These are phyloP conservation scores for Botrytis deweyae DNA, from an alignment of 2,329 filamentous ascomycete genomes.

Conservation along the genomic window DNA sequence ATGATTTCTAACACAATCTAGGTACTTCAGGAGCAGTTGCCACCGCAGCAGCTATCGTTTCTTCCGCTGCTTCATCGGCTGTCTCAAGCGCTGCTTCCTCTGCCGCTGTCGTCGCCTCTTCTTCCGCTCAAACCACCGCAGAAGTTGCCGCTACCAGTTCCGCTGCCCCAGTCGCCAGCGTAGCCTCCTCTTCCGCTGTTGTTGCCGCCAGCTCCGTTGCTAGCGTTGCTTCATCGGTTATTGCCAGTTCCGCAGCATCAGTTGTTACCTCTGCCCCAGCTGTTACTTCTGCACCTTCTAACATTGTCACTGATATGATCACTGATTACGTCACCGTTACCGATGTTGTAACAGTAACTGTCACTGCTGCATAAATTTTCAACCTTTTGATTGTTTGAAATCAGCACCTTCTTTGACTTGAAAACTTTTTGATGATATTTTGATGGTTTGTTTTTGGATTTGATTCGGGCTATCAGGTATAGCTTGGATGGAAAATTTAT, in stretches of 20 bases:
- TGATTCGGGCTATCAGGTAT: neutral
- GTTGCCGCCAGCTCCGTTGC: neutral
- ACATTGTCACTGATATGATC: neutral
- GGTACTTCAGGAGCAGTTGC: neutral
- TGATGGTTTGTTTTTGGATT: neutral
- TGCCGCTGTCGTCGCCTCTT: neutral
- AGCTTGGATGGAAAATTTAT: neutral
- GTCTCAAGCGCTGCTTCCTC: neutral
- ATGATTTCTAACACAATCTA: neutral
- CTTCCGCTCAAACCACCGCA: neutral
- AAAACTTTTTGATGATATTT: neutral
- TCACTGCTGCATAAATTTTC: neutral
- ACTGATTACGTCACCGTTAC: slow-evolving; percentile 1
- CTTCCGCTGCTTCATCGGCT: neutral
- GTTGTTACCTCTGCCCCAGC: neutral
- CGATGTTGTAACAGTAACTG: slow-evolving; percentile 14
- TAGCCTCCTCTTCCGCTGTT: neutral
- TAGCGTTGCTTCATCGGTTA: neutral
- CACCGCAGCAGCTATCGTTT: neutral
- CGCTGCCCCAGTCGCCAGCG: neutral
- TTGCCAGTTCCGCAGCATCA: neutral
- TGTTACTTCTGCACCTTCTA: neutral
- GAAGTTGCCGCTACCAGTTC: neutral
- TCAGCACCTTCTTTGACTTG: neutral
- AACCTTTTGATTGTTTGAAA: neutral